Evolutionary conservation across 805 yeast species (phyloP).

Genomic region (Ogataea pilisensis): DNA sequence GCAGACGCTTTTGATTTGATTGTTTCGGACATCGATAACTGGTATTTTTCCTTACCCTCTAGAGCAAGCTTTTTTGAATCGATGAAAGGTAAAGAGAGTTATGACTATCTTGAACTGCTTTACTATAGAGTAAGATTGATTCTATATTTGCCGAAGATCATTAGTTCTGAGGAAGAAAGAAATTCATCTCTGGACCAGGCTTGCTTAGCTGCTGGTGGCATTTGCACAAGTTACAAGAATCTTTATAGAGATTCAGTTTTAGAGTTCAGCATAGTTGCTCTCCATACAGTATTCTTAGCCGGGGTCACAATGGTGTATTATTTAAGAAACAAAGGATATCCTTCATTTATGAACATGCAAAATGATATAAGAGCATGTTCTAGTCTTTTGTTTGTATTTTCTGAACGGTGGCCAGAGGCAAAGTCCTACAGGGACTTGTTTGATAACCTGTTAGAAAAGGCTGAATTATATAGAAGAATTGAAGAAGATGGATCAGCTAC

Average conservation of each 20-base stretch:
- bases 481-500: slow-evolving; percentile 1
- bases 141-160: slow-evolving; percentile 16
- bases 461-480: slow-evolving; percentile 10
- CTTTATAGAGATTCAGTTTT: slow-evolving; percentile 19
- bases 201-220: slow-evolving; percentile 22
- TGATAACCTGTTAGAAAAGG: slow-evolving; percentile 22
- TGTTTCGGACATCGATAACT: slow-evolving; percentile 13
- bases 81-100: slow-evolving; percentile 15
- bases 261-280: slow-evolving; percentile 21
- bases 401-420: slow-evolving; percentile 27
- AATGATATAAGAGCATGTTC: slow-evolving; percentile 27
- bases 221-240: slow-evolving; percentile 16
- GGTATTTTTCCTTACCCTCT: slow-evolving; percentile 12
- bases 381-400: slow-evolving; percentile 24
- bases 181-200: slow-evolving; percentile 14
- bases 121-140: slow-evolving; percentile 17
- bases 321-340: slow-evolving; percentile 20
- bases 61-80: slow-evolving; percentile 9
- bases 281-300: slow-evolving; percentile 22
- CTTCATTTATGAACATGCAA: slow-evolving; percentile 18
- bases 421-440: slow-evolving; percentile 23
- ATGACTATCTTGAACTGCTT: slow-evolving; percentile 17
- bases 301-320: slow-evolving; percentile 27
- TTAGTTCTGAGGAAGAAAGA: slow-evolving; percentile 10
- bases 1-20: slow-evolving; percentile 15